A percentile compares a stretch with the other conserved stretches of the same genome.
Conservation (phyloP, 768 basidiomycete genomes). For the Auricularia heimuer region DNA sequence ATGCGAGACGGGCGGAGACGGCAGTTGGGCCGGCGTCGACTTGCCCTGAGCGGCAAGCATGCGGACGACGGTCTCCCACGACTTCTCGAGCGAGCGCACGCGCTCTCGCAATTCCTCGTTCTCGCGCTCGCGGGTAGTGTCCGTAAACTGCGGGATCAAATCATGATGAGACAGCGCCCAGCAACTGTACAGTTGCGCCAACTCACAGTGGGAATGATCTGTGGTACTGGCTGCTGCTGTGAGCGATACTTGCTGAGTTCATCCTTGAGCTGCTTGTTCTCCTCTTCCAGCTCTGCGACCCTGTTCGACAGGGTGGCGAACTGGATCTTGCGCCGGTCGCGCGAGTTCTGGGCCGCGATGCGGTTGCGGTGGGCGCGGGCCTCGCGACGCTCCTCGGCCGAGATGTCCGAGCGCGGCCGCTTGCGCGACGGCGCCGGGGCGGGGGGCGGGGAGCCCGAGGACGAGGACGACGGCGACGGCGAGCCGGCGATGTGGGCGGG, state of each 20-base stretch:
- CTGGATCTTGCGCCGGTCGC: constrained; percentile 83
- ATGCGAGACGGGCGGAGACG: constrained; percentile 16
- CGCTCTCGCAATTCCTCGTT: constrained; percentile 69
- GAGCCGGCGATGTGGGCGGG: constrained; percentile 9
- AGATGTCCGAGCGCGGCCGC: constrained; percentile 52
- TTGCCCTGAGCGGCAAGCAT: constrained; percentile 58
- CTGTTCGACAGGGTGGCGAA: constrained; percentile 56
- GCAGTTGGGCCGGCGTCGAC: constrained; percentile 10
- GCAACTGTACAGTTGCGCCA: not conserved
- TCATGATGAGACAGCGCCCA: constrained; percentile 30
- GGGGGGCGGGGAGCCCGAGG: constrained; percentile 10
- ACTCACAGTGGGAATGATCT: not conserved
- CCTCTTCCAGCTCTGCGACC: constrained; percentile 69
- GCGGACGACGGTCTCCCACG: constrained; percentile 73
- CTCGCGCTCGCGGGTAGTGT: constrained; percentile 44
- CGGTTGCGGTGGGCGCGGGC: constrained; percentile 86
- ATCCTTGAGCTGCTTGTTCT: constrained; percentile 54
- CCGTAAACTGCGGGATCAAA: constrained; percentile 23
- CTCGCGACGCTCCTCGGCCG: constrained; percentile 74
- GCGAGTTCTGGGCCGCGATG: constrained; percentile 87
- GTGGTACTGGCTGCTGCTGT: constrained; percentile 3
- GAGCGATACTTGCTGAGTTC: constrained; percentile 5
- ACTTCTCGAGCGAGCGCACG: constrained; percentile 67
- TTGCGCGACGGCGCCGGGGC: constrained; percentile 52
- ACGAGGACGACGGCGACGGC: constrained; percentile 6